Evolutionary conservation across 495 filamentous ascomycete species (phyloP).

Genomic region (Xylaria telfairii): DNA sequence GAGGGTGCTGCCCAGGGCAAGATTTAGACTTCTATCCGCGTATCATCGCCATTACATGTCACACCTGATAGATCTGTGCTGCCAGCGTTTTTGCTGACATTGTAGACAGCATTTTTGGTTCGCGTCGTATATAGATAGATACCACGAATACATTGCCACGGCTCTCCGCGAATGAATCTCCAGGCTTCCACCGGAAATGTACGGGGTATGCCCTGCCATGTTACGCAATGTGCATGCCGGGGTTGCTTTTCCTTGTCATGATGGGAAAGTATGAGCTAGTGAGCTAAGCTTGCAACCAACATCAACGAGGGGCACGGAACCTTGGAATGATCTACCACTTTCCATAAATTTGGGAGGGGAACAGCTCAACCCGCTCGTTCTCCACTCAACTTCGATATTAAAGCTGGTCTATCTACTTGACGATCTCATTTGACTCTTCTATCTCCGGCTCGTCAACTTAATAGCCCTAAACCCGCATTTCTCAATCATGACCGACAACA

Average conservation of each 20-base stretch:
- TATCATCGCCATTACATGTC: neutral
- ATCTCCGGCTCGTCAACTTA: too few species aligned
- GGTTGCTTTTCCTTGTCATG: neutral
- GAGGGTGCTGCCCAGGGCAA: constrained; percentile 42
- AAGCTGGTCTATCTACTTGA: neutral
- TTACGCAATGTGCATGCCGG: neutral
- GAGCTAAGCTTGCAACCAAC: too few species aligned
- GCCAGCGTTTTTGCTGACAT: neutral
- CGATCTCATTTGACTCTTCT: too few species aligned
- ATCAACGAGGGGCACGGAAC: too few species aligned
- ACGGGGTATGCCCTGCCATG: neutral
- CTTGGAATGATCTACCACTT: too few species aligned
- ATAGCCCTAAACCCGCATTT: too few species aligned
- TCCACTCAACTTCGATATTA: too few species aligned
- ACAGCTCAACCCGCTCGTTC: too few species aligned
- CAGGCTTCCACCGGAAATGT: too few species aligned
- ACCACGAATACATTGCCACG: constrained; percentile 16
- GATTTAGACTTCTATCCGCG: constrained; percentile 17
- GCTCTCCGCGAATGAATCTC: neutral
- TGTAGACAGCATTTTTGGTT: constrained; percentile 20
- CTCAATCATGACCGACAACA: too few species aligned
- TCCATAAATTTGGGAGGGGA: too few species aligned
- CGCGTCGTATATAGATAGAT: constrained; percentile 13
- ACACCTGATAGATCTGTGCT: constrained; percentile 12
- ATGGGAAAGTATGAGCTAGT: too few species aligned